These are phyloP conservation scores for Cenchrus purpureus DNA, from an alignment of 176 grass and related monocot genomes.

Conservation along the genomic window DNA sequence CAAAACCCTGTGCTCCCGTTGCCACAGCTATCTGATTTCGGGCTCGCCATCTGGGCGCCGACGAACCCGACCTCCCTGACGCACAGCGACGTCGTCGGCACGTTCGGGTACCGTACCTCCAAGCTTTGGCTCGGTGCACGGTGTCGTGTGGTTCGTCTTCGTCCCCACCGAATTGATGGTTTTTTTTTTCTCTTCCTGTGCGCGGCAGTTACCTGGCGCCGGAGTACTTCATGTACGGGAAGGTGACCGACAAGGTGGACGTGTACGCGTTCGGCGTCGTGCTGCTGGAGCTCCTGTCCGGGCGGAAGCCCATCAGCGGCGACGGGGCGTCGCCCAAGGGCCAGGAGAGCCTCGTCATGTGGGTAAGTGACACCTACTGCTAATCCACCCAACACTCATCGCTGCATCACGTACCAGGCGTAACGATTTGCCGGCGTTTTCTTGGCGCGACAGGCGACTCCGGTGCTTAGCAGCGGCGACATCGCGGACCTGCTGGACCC, in stretches of 20 bases:
- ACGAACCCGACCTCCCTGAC: constrained; percentile 49
- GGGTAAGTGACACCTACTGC: constrained; percentile 53
- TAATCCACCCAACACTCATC: neutral
- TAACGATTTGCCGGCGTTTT: neutral
- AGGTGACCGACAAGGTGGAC: constrained; percentile 86
- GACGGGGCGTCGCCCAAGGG: constrained; percentile 71
- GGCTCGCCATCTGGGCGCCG: constrained; percentile 87
- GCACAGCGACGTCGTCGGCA: constrained; percentile 85
- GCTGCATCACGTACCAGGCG: neutral
- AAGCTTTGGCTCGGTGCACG: neutral
- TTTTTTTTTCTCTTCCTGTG: neutral
- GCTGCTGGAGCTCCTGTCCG: constrained; percentile 92
- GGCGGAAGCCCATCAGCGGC: constrained; percentile 73
- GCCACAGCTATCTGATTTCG: constrained; percentile 93
- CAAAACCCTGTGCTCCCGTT: constrained; percentile 1
- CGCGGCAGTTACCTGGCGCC: constrained; percentile 81
- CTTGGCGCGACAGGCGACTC: constrained; percentile 56
- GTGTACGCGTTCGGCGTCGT: constrained; percentile 99
- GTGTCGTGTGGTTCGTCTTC: neutral
- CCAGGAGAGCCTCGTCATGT: constrained; percentile 86
- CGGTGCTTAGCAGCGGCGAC: constrained; percentile 72
- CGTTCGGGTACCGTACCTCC: constrained; percentile 68
- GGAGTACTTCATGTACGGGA: constrained; percentile 99
- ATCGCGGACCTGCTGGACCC: constrained; percentile 71
- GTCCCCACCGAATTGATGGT: neutral